Conservation (phyloP, 306 rosid genomes). For the Cicer yamashitae region DNA sequence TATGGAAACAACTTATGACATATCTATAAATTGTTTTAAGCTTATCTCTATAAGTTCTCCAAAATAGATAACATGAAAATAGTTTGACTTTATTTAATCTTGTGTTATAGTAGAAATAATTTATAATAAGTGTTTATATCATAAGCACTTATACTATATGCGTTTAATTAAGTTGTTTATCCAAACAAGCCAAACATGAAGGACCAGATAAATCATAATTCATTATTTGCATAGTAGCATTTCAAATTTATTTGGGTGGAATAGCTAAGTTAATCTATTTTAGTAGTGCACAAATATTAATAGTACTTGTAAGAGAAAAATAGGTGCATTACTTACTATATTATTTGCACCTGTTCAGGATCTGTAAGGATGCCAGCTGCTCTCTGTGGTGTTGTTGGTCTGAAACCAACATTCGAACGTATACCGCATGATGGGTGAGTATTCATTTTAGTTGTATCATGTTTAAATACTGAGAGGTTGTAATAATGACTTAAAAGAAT, state of each 20-base stretch:
- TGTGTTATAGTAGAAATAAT: too few species aligned
- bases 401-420: slow-evolving; percentile 87
- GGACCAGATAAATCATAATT: slow-evolving; percentile 32
- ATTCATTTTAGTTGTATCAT: slow-evolving; percentile 39
- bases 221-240: slow-evolving; percentile 24
- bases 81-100: too few species aligned
- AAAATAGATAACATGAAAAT: too few species aligned
- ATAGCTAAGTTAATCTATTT: slow-evolving; percentile 8
- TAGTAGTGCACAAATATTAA: slow-evolving; percentile 5
- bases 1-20: too few species aligned
- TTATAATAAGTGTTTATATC: too few species aligned
- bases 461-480: slow-evolving; percentile 25
- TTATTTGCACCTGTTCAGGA: slow-evolving; percentile 58
- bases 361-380: slow-evolving; percentile 97
- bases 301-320: slow-evolving; percentile 1
- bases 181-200: neutral
- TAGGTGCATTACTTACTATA: slow-evolving; percentile 33
- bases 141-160: too few species aligned
- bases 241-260: slow-evolving; percentile 14
- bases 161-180: too few species aligned
- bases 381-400: slow-evolving; percentile 91
- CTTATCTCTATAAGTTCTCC: too few species aligned
- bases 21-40: too few species aligned
- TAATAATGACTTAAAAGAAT: slow-evolving; percentile 33
- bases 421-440: slow-evolving; percentile 80